Evolutionary conservation across 177 flowering plant genomes (phyloP).

Genomic region (Vitis hybrid): DNA sequence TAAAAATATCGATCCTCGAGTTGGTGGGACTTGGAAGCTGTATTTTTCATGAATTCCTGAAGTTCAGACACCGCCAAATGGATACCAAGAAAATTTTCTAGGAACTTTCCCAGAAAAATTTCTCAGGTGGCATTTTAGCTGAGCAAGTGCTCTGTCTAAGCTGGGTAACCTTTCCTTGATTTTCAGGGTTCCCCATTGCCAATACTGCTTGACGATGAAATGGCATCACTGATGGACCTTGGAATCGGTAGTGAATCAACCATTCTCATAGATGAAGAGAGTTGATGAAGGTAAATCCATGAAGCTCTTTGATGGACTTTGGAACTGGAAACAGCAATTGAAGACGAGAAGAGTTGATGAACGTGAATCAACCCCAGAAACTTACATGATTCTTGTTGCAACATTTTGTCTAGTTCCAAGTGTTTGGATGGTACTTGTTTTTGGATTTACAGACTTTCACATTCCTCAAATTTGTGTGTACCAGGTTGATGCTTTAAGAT

Average conservation of each 20-base stretch:
- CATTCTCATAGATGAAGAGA: conserved; percentile 75
- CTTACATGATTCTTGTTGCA: no score
- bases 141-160: not conserved
- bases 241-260: conserved; percentile 68
- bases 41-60: not conserved
- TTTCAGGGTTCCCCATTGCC: conserved; percentile 79
- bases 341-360: no score
- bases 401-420: no score
- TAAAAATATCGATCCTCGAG: not conserved
- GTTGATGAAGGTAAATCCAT: conserved; percentile 4
- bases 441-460: no score
- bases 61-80: not conserved
- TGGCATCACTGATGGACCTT: conserved; percentile 69
- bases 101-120: not conserved
- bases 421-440: no score
- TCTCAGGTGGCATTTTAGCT: not conserved
- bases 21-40: not conserved
- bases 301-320: not conserved
- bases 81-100: not conserved
- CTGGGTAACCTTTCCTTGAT: not conserved
- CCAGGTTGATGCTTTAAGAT: no score
- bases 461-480: no score
- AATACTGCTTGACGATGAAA: conserved; percentile 72
- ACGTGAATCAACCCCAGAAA: no score
- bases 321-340: no score